Percentiles rank a stretch among this genome's conserved stretches.
Evolutionary conservation across 768 basidiomycete species (phyloP).

Genomic region (Rhodocollybia butyracea): DNA sequence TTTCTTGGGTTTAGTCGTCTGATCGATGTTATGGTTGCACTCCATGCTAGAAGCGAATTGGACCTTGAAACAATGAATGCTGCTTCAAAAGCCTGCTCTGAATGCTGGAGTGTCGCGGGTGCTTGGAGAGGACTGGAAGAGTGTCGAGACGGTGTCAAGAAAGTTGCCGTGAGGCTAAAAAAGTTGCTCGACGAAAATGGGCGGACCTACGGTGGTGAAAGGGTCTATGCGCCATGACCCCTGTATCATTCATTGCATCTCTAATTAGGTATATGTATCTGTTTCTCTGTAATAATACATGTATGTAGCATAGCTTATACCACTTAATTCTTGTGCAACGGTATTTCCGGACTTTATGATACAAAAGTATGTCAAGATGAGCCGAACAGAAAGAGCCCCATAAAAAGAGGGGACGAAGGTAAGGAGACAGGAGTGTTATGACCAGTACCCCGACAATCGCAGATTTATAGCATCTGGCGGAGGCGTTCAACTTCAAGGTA

Average conservation of each 20-base stretch:
- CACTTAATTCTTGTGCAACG: background rate
- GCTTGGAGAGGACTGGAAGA: slow-evolving; percentile 68
- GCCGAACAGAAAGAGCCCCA: too few species aligned
- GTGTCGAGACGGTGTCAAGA: slow-evolving; percentile 58
- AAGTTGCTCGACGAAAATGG: slow-evolving; percentile 55
- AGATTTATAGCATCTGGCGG: too few species aligned
- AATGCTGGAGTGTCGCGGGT: slow-evolving; percentile 74
- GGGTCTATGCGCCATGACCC: slow-evolving; percentile 28
- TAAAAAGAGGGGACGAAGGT: too few species aligned
- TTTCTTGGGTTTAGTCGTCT: slow-evolving; percentile 61
- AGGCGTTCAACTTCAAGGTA: too few species aligned
- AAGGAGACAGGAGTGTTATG: too few species aligned
- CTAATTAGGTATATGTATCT: background rate
- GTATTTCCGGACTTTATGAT: background rate
- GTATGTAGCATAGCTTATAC: background rate
- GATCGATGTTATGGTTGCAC: slow-evolving; percentile 69
- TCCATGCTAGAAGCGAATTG: slow-evolving; percentile 63
- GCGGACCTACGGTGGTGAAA: slow-evolving; percentile 33
- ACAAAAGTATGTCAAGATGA: too few species aligned
- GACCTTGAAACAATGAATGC: slow-evolving; percentile 75
- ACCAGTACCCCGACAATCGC: too few species aligned
- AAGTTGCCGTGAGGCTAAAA: slow-evolving; percentile 60
- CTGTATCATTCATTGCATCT: background rate
- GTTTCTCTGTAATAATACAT: background rate
- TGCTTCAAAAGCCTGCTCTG: slow-evolving; percentile 69